Base-by-base conservation (phyloP, 169 alveolate species). In the Eimeria praecox region DNA sequence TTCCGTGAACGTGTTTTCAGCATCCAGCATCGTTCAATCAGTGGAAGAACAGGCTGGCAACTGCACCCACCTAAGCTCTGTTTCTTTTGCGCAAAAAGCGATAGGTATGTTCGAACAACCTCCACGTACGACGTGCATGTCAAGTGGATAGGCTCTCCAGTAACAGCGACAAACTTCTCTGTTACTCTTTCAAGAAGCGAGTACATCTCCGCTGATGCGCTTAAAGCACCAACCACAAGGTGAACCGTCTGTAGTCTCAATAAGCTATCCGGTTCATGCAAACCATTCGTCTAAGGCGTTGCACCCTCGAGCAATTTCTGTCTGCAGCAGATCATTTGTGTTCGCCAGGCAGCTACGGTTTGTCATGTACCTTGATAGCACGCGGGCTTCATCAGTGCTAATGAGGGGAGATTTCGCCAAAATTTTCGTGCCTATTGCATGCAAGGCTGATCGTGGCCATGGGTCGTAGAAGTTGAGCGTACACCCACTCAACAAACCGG, bases 361-460 rank as follows among this genome's bases (percentile, higher is more conserved):
- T 6, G 62, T 14, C 38, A 5, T 52, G 33, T 86, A 59, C 93
- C 93, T 86, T 2, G 93, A 86, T n/a, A 86, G 66, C 82, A 62
- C 40, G 62, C 82, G 93, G 33, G 93, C 80, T 46, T 59, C 93
- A 2, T 86, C 93, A 33, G 59, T 27, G 62, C 93, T 59, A 22
- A 86, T 33, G 44, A 62, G 80, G 42, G 82, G 40, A 38, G 93
- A 35, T 46, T 59, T 86, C 12, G 56, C 62, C 42, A 86, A 42
- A 62, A 86, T 38, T 40, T 86, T 86, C 12, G 69, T 86, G 82
- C 82, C 93, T 12, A 86, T 86, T 59, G 93, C 77, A 49, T 86
- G 97, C 40, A 98, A 94, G 9, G 99, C 99, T 90, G 98, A 99
- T 83, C 96, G 97, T 1, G 99, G 99, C 99, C 99, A 99, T 66